phyloP scores from a whole-genome alignment of 495 filamentous ascomycete species.

The Penicillium silybi region DNA sequence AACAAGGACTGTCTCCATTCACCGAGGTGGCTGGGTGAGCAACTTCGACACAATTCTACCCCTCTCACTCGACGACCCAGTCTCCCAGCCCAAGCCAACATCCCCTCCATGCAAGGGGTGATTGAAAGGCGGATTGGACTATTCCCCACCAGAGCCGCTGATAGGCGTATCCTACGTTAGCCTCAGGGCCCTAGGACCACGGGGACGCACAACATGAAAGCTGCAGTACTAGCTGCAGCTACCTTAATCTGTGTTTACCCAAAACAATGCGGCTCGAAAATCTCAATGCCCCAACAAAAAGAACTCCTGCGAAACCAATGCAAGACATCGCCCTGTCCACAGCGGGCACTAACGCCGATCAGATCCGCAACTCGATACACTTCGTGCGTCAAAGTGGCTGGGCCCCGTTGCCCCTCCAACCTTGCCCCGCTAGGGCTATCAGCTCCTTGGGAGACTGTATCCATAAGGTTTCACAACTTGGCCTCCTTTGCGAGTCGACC shows the following conservation, averaged over 20 bases:
- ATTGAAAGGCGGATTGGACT: conserved; percentile 7
- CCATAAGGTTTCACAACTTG: conserved; percentile 5
- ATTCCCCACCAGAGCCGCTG: background rate
- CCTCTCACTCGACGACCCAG: conserved; percentile 1
- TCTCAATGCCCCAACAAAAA: background rate
- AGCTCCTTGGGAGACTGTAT: conserved; percentile 6
- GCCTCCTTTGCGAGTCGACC: background rate
- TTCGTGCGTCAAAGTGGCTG: conserved; percentile 18
- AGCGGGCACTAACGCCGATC: conserved; percentile 14
- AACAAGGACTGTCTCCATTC: background rate
- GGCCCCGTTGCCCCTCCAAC: conserved; percentile 18
- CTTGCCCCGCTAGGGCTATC: conserved; percentile 8
- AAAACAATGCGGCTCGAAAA: background rate
- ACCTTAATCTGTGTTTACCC: background rate
- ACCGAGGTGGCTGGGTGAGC: background rate
- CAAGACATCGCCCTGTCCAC: conserved; percentile 21
- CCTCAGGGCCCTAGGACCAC: background rate
- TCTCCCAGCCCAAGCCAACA: conserved; percentile 1
- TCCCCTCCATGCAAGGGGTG: conserved; percentile 25
- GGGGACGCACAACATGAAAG: conserved; percentile 6
- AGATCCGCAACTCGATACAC: conserved; percentile 2
- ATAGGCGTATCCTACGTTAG: conserved; percentile 12
- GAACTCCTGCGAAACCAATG: conserved; percentile 5
- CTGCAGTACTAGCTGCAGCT: conserved; percentile 4
- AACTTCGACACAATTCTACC: background rate